Evolutionary conservation across 169 alveolate genomes (phyloP), one percentile per base, ranked within the genome.

Genomic region (Eimeria acervulina): DNA sequence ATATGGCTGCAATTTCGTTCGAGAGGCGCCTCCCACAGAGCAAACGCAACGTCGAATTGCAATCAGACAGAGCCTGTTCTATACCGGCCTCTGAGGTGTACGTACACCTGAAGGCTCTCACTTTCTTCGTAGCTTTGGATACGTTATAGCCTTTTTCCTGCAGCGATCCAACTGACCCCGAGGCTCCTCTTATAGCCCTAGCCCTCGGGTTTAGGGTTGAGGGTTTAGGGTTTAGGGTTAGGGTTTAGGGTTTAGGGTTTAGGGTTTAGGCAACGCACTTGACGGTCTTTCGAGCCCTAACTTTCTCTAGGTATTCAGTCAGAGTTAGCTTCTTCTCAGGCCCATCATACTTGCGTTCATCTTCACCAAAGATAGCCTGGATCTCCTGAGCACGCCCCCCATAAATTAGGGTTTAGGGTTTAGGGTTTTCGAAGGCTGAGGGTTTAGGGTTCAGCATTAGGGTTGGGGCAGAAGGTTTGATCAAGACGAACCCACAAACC

Each of bases 331-430:
- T 91, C 70, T 97, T 97, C 88, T 98, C 99, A 44, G 97, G 97
- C 26, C 98, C 99, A 66, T 98, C 98, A 2, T 96, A 92, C 10
- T 93, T 95, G 78, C 97, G 97, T 76, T 97, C 98, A 28, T 98
- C 98, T 63, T 95, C 96, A 38, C 98, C 99, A 95, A 98, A 98
- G 59, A 98, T 98, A 72, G 98, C 99, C 74, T 97, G 97, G 47
- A 98, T 98, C 90, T 98, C 96, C 95, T 95, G 85, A 85, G 44
- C 33, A 19, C 36, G 42, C 61, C 28, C 1, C 36, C 17, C 13
- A 0, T 0, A 31, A 33, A 17, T 63, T 63, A 63, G 40, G 33
- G 40, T n/a, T 63, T 63, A 63, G 76, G 0, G 13, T 28, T n/a
- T 0, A 26, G 13, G 19, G 23, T n/a, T n/a, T n/a, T n/a, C 23